Evolutionary conservation across 257 asterid species (phyloP).

Genomic region (Penstemon davidsonii): DNA sequence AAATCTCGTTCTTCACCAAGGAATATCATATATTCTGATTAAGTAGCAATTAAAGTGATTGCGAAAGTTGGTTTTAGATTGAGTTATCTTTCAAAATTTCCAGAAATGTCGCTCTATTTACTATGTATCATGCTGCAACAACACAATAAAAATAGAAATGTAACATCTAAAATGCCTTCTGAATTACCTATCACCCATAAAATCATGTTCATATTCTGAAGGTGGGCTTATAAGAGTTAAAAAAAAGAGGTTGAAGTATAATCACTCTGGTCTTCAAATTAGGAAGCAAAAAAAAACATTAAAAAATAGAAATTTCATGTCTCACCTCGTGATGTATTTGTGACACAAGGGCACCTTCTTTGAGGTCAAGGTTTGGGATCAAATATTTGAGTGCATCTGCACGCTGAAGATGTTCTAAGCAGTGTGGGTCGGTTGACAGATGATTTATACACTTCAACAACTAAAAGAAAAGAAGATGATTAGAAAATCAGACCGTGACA

Average conservation of each 20-base stretch:
- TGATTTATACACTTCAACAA: conserved; percentile 89
- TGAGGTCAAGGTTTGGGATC: conserved; percentile 97
- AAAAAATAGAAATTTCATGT: conserved; percentile 11
- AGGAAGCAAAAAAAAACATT: neutral
- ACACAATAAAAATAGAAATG: neutral
- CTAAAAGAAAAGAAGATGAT: conserved; percentile 39
- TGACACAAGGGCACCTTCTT: conserved; percentile 85
- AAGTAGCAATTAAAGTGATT: too few relatives aligned
- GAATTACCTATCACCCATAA: neutral
- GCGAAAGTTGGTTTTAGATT: too few relatives aligned
- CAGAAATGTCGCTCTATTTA: neutral
- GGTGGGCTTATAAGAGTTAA: neutral
- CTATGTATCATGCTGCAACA: conserved; percentile 13
- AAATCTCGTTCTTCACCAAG: too few relatives aligned
- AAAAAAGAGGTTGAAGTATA: neutral
- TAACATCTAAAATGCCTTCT: conserved; percentile 7
- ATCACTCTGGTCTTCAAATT: neutral
- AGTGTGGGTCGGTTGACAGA: conserved; percentile 94
- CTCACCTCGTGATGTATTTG: conserved; percentile 98
- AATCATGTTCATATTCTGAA: neutral
- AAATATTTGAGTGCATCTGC: conserved; percentile 95
- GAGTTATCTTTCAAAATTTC: too few relatives aligned
- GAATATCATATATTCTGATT: too few relatives aligned
- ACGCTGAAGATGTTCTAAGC: conserved; percentile 94
- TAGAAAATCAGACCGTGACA: conserved; percentile 22